Evolutionary conservation across 2,329 filamentous ascomycete species (phyloP), one percentile per base, ranked within the genome.

Genomic region (Fusarium verrucosum): DNA sequence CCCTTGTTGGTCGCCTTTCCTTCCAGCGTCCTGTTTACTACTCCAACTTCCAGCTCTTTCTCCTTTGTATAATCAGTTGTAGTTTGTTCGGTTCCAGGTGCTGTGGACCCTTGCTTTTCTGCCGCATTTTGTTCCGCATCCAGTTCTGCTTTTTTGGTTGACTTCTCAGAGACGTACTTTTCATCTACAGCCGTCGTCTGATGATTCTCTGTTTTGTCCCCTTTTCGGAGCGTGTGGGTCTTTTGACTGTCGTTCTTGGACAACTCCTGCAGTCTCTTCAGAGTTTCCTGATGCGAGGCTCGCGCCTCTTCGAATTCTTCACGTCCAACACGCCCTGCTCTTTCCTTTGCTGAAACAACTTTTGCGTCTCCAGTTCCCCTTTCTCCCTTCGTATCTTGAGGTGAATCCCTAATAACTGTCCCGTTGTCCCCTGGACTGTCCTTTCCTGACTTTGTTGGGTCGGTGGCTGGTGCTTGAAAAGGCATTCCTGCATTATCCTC

Each of bases 101-200:
- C 69, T 70, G 69, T 71, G 38, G 33, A 68, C 59, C 69, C 69
- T 61, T 58, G 60, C 57, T 52, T 53, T 54, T 70, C 52, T 55
- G 55, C 45, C 52, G 52, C 44, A 37, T 55, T 56, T 41, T 44
- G 56, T 54, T 49, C 43, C 25, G 47, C 40, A 32, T 46, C 54
- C 58, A 33, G 43, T 53, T 61, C 56, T 55, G 55, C 37, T 44
- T 56, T 58, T 38, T 28, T 37, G 49, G 37, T 50, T 37, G 43
- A 36, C 33, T 42, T 50, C 20, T 56, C 62, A 30, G 44, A 43
- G 30, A 45, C 33, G 33, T 40, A 25, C 23, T 41, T 45, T 22
- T 33, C 54, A 13, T 41, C 22, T n/a, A 32, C 22, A 10, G 33
- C 28, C 30, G 41, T 33, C 16, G 35, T 35, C 58, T 53, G 53